Evolutionary conservation across 140 eudicot species (phyloP), one percentile per base, ranked within the genome.

Genomic region (Flaveria floridana): DNA sequence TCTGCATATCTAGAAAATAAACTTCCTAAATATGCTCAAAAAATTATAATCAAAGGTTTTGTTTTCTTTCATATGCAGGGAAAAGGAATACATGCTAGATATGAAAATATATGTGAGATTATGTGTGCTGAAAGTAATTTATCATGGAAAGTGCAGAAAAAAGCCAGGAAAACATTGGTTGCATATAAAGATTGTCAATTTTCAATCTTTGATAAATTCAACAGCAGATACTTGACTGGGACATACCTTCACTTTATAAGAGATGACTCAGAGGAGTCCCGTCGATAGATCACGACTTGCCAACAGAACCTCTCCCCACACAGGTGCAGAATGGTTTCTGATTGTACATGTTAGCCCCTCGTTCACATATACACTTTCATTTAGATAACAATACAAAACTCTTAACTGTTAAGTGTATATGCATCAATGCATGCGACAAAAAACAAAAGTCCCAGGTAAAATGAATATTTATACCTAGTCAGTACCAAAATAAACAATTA

Each of bases 401-500:
- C 28, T 61, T 65, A 53, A 76, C 19, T 23, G 14, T 8, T 44
- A 44, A 2, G 50, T 11, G 13, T 1, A 11, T 44, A 44, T 44
- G 50, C 50, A 44, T 7, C 13, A 44, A 2, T 9, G 3, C 50
- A 42, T 9, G 50, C 1, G 50, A 44, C 11, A 44, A 44, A 8
- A 44, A 44, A 44, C 50, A 77, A 9, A 72, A 72, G 26, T 69
- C 75, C 37, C 68, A 41, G 26, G 69, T 76, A 42, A 68, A 78
- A 59, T 46, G 30, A 64, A 66, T 42, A 13, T n/a, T 25, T 23
- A 72, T 44, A 63, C 20, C 74, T 52, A 21, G 25, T 79, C 83
- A 42, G 53, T 55, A 79, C 79, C 74, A 65, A 72, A 63, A 70
- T 59, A 59, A 18, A 57, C 73, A 71, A 78, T 41, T 58, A 28